Conservation (phyloP, 2,329 filamentous ascomycete species). For the Amauroascus verrucosus region DNA sequence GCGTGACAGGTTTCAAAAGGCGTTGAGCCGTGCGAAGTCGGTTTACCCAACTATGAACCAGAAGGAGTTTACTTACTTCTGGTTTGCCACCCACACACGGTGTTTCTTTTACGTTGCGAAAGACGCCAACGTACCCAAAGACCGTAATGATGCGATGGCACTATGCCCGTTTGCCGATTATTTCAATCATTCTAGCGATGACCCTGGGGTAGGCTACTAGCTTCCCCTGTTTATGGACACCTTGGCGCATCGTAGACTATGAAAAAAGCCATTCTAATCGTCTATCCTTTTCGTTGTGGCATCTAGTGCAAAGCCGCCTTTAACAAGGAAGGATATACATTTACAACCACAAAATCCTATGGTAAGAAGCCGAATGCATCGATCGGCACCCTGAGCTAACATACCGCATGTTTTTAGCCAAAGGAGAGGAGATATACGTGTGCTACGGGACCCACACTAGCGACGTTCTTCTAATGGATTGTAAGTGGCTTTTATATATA, state of each 20-base stretch:
- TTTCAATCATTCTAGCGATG: slow-evolving; percentile 37
- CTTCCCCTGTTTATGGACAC: neutral
- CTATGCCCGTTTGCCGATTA: slow-evolving; percentile 40
- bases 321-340: slow-evolving; percentile 27
- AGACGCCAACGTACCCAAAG: slow-evolving; percentile 28
- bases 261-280: neutral
- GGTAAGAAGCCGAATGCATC: slow-evolving; percentile 16
- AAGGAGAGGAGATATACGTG: slow-evolving; percentile 36
- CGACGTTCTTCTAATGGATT: slow-evolving; percentile 36
- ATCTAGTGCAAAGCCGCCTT: slow-evolving; percentile 30
- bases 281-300: neutral
- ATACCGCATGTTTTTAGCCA: slow-evolving; percentile 18
- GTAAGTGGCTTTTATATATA: slow-evolving; percentile 22
- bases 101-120: slow-evolving; percentile 49
- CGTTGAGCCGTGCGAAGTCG: slow-evolving; percentile 39
- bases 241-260: neutral
- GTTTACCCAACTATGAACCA: slow-evolving; percentile 37
- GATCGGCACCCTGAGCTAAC: neutral
- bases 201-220: slow-evolving; percentile 28
- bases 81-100: slow-evolving; percentile 52
- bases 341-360: slow-evolving; percentile 28
- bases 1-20: slow-evolving; percentile 40
- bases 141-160: slow-evolving; percentile 38
- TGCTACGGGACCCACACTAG: slow-evolving; percentile 37
- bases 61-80: slow-evolving; percentile 44